Conservation (phyloP, 768 basidiomycete genomes). For the Strobilomyces echinocephalus region DNA sequence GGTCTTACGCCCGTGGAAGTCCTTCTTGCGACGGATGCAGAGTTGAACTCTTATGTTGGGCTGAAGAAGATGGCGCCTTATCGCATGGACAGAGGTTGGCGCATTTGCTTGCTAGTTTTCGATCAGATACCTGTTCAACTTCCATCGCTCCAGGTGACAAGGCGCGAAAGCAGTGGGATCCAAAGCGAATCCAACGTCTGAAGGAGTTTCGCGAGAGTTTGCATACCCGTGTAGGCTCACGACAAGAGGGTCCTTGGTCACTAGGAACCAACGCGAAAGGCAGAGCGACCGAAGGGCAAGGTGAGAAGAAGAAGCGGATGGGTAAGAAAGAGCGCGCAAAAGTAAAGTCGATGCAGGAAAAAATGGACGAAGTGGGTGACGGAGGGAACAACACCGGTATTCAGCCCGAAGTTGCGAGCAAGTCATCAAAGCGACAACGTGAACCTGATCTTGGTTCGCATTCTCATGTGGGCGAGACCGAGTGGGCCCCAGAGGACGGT, state of each 20-base stretch:
- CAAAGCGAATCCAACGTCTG: constrained; percentile 57
- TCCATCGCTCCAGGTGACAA: constrained; percentile 14
- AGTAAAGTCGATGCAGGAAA: constrained; percentile 34
- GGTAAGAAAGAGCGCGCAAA: constrained; percentile 68
- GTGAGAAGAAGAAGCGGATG: constrained; percentile 53
- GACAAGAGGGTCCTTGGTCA: constrained; percentile 19
- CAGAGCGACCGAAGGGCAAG: constrained; percentile 10
- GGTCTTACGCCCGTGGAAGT: constrained; percentile 82
- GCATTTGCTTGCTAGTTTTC: constrained; percentile 1
- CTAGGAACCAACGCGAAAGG: constrained; percentile 1
- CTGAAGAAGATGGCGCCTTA: constrained; percentile 93
- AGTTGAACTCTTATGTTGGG: constrained; percentile 87
- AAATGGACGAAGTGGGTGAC: constrained; percentile 5
- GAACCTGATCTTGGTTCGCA: constrained; percentile 10
- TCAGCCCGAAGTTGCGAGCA: background rate
- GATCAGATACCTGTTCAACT: background rate
- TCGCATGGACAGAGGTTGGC: constrained; percentile 45
- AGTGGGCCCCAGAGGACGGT: constrained; percentile 8
- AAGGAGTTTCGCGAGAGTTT: constrained; percentile 69
- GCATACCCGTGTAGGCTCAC: constrained; percentile 34
- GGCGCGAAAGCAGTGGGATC: constrained; percentile 50
- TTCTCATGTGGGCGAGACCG: constrained; percentile 8
- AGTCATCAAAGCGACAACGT: constrained; percentile 15
- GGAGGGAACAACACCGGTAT: background rate
- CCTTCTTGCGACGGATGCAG: constrained; percentile 84